These are phyloP conservation scores for Leccinum colubrinum DNA, from an alignment of 1,284 basidiomycete genomes.

Conservation along the genomic window DNA sequence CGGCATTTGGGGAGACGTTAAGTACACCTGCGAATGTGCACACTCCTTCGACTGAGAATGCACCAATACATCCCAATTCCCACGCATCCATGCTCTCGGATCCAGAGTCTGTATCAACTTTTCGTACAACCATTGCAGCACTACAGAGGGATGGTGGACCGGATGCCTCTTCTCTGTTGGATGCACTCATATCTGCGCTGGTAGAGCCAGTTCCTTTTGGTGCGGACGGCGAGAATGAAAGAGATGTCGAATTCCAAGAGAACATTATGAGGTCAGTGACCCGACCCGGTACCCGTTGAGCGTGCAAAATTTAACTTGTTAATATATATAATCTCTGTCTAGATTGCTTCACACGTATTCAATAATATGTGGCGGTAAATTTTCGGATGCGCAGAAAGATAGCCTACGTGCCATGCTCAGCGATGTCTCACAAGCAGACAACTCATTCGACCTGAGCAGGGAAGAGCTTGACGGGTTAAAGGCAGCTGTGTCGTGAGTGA, in stretches of 20 bases:
- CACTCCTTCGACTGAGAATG: conserved; percentile 16
- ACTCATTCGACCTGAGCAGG: conserved; percentile 25
- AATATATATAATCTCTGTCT: background rate
- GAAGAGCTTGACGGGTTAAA: conserved; percentile 31
- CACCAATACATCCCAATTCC: conserved; percentile 61
- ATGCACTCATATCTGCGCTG: conserved; percentile 42
- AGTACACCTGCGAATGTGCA: conserved; percentile 19
- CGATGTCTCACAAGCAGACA: conserved; percentile 8
- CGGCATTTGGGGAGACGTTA: conserved; percentile 32
- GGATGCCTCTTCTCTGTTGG: conserved; percentile 35
- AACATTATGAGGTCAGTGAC: conserved; percentile 63
- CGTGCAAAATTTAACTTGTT: background rate
- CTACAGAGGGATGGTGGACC: conserved; percentile 38
- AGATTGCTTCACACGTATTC: conserved; percentile 60
- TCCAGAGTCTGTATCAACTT: conserved; percentile 51
- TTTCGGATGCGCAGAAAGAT: conserved; percentile 44
- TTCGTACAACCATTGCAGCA: conserved; percentile 45
- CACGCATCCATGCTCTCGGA: conserved; percentile 59
- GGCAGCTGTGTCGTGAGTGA: conserved; percentile 23
- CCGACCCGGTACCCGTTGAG: conserved; percentile 9
- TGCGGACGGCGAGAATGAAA: conserved; percentile 64
- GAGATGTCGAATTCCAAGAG: conserved; percentile 81
- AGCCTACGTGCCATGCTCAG: conserved; percentile 37
- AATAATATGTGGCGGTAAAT: conserved; percentile 39
- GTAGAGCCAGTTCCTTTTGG: conserved; percentile 60